Conservation (phyloP, 1,284 basidiomycete species). For the Blastosporella zonata region DNA sequence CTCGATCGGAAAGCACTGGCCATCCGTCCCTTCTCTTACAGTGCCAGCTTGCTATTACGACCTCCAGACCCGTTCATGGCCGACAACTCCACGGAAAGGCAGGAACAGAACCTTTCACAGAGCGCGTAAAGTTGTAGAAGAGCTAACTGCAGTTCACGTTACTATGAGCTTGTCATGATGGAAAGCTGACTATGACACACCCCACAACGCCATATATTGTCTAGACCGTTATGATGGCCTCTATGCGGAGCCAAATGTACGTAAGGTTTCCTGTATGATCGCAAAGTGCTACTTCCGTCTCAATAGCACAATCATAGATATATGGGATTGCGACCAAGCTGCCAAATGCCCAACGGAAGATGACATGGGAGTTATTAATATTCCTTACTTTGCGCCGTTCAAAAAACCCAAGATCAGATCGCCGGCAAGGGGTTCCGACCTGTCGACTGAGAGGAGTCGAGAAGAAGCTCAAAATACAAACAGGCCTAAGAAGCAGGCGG, state of each 20-base stretch:
- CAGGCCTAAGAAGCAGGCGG: conserved; percentile 20
- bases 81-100: conserved; percentile 15
- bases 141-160: conserved; percentile 4
- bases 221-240: background rate
- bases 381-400: conserved; percentile 1
- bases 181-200: conserved; percentile 5
- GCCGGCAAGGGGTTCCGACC: conserved; percentile 8
- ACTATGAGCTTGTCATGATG: background rate
- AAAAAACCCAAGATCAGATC: conserved; percentile 2
- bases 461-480: conserved; percentile 15
- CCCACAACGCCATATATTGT: conserved; percentile 4
- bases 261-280: conserved; percentile 17
- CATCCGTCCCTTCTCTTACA: conserved; percentile 15
- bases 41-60: background rate
- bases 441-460: conserved; percentile 9
- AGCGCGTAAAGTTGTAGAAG: background rate
- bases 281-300: conserved; percentile 9
- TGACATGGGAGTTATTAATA: conserved; percentile 8
- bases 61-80: background rate
- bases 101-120: background rate
- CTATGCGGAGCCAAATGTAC: conserved; percentile 2
- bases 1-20: conserved; percentile 16
- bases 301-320: conserved; percentile 12
- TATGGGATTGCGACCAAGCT: conserved; percentile 6
- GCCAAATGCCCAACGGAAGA: conserved; percentile 7